Percentiles rank a stretch among this genome's conserved stretches.
These are phyloP conservation scores for Suillus decipiens DNA, from an alignment of 768 basidiomycete genomes.

Conservation along the genomic window DNA sequence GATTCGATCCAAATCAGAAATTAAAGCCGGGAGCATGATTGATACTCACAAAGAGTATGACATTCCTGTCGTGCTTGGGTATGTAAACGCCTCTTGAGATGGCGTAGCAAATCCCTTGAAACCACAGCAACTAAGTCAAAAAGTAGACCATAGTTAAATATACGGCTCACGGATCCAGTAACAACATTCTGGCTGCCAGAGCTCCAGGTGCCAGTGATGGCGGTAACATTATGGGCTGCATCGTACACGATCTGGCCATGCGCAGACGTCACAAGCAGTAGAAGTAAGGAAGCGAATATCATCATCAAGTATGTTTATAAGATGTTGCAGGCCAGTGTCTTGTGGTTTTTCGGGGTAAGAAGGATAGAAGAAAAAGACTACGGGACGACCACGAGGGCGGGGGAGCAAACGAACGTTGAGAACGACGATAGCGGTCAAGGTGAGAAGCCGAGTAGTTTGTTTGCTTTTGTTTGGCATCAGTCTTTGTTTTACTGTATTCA, in stretches of 20 bases:
- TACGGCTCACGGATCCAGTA: constrained; percentile 76
- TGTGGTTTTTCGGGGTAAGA: background rate
- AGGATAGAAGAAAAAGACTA: constrained; percentile 9
- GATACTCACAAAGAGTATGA: constrained; percentile 82
- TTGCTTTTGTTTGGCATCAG: constrained; percentile 25
- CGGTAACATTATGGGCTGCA: constrained; percentile 62
- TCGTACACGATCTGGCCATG: constrained; percentile 45
- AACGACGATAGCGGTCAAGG: constrained; percentile 38
- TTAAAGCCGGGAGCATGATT: background rate
- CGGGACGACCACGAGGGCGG: constrained; percentile 15
- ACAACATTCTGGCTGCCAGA: constrained; percentile 74
- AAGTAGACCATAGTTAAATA: background rate
- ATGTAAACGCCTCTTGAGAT: constrained; percentile 75
- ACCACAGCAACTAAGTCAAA: constrained; percentile 13
- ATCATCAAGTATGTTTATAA: constrained; percentile 19
- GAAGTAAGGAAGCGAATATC: constrained; percentile 26
- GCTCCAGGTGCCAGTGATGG: constrained; percentile 82
- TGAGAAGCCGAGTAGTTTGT: constrained; percentile 20
- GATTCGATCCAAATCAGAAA: constrained; percentile 8
- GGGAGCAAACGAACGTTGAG: constrained; percentile 26
- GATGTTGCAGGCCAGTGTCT: background rate
- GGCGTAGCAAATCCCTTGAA: constrained; percentile 83
- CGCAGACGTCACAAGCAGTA: constrained; percentile 32
- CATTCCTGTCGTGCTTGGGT: constrained; percentile 84
- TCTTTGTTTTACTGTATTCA: constrained; percentile 10